Evolutionary conservation across 139 green algal genomes (phyloP).

Genomic region (Ettlia oleoabundans): DNA sequence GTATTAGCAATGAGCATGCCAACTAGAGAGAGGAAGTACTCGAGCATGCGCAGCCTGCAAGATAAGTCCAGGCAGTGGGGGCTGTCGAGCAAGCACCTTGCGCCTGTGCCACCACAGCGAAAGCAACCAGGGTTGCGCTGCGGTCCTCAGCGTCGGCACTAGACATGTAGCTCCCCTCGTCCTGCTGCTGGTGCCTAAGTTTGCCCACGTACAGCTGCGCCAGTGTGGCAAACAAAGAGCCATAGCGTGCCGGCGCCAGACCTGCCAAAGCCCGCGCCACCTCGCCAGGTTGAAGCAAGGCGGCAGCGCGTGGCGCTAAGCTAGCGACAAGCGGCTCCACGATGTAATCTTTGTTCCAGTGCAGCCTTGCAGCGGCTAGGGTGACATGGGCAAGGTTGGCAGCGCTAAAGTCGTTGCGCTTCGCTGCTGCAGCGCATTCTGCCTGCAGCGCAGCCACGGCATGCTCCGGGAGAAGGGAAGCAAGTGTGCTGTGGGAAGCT

Average conservation of each 20-base stretch:
- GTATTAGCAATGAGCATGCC: too few relatives aligned
- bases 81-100: not conserved
- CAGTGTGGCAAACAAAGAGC: not conserved
- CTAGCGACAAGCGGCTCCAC: not conserved
- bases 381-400: not conserved
- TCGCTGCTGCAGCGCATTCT: not conserved
- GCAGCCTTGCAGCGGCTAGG: slow-evolving; percentile 3
- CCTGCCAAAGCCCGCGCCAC: not conserved
- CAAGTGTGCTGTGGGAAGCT: not conserved
- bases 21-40: too few relatives aligned
- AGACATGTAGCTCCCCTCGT: not conserved
- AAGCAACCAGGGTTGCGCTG: not conserved
- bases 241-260: not conserved
- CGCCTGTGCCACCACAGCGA: not conserved
- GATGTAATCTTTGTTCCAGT: not conserved
- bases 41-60: not conserved
- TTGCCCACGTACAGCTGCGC: not conserved
- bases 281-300: not conserved
- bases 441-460: not conserved
- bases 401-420: not conserved
- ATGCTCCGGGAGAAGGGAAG: not conserved
- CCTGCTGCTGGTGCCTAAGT: not conserved
- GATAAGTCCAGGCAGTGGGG: not conserved
- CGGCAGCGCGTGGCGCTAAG: not conserved
- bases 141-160: not conserved